These are phyloP conservation scores for Scenedesmus sp. DNA, from an alignment of 163 green algal species.

Conservation along the genomic window DNA sequence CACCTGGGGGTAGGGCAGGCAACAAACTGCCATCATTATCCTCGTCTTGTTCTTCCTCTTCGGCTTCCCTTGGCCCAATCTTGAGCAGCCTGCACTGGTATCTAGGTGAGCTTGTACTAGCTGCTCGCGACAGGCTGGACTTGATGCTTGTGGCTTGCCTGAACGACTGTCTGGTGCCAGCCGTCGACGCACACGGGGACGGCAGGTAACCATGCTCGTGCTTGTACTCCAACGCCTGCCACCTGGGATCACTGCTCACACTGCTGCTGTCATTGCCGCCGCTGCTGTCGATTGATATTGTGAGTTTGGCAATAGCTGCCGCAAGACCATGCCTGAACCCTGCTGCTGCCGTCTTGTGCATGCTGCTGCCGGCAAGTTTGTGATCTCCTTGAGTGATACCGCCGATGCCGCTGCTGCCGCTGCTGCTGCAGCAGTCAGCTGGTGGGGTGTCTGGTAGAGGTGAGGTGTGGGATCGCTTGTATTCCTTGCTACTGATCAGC, in stretches of 20 bases:
- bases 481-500: not conserved
- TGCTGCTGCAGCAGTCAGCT: not conserved
- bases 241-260: not conserved
- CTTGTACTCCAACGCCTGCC: not conserved
- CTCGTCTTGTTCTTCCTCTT: not conserved
- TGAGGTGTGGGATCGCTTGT: slow-evolving; percentile 4
- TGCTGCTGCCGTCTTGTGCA: not conserved
- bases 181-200: not conserved
- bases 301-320: not conserved
- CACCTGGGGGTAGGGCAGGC: slow-evolving; percentile 18
- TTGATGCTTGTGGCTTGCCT: not conserved
- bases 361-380: not conserved
- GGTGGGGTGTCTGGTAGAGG: not conserved
- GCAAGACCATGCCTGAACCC: not conserved
- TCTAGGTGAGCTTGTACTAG: not conserved
- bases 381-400: not conserved
- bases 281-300: not conserved
- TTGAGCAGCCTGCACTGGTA: not conserved
- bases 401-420: not conserved
- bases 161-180: not conserved
- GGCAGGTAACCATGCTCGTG: slow-evolving; percentile 31
- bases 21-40: not conserved
- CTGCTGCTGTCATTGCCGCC: not conserved
- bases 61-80: not conserved
- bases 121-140: not conserved